These are phyloP conservation scores for Tolypocladium endophyticum DNA, from an alignment of 2,329 filamentous ascomycete genomes.

Conservation along the genomic window DNA sequence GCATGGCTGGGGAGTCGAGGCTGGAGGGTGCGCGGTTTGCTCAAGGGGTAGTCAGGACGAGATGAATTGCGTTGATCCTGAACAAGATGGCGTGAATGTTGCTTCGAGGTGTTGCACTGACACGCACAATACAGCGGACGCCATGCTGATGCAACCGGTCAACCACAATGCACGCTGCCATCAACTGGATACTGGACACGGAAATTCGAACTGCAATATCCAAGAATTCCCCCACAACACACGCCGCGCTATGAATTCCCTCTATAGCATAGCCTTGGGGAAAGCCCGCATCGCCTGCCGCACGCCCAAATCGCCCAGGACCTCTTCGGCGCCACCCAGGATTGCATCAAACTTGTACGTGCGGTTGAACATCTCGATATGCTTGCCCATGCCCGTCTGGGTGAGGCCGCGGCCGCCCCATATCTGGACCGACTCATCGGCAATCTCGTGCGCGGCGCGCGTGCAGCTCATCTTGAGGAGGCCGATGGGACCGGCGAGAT, in stretches of 20 bases:
- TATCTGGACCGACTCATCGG: constrained; percentile 76
- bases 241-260: not conserved
- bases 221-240: not conserved
- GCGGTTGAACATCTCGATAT: constrained; percentile 76
- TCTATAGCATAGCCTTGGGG: constrained; percentile 71
- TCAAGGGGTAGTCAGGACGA: constrained; percentile 26
- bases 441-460: constrained; percentile 69
- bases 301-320: constrained; percentile 71
- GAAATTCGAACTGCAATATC: not conserved
- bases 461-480: constrained; percentile 73
- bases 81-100: constrained; percentile 13
- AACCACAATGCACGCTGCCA: not conserved
- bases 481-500: constrained; percentile 71
- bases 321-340: constrained; percentile 73
- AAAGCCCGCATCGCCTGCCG: constrained; percentile 76
- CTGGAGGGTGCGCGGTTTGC: constrained; percentile 15
- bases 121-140: not conserved
- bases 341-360: constrained; percentile 77
- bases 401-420: constrained; percentile 76
- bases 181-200: not conserved
- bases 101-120: not conserved
- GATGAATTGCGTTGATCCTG: constrained; percentile 22
- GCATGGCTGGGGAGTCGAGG: constrained; percentile 3
- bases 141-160: not conserved
- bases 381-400: constrained; percentile 69